These are phyloP conservation scores for Penicillium arizonense DNA, from an alignment of 495 filamentous ascomycete species.

Conservation along the genomic window DNA sequence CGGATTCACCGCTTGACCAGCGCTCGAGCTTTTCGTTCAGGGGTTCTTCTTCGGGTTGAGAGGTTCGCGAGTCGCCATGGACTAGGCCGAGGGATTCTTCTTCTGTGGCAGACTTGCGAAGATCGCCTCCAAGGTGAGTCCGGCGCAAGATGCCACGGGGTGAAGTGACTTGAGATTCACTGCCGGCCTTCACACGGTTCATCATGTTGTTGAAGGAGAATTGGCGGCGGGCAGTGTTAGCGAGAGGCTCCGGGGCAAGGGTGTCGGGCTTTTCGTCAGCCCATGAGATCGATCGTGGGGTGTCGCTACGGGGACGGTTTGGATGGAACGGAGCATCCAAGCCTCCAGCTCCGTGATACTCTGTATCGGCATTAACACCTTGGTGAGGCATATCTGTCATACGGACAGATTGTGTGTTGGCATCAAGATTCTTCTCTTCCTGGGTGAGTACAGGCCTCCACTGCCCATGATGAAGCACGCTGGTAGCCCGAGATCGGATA, in stretches of 20 bases:
- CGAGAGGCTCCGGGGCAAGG: slow-evolving; percentile 18
- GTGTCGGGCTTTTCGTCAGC: slow-evolving; percentile 28
- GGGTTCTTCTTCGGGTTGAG: slow-evolving; percentile 22
- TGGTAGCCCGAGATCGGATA: slow-evolving; percentile 51
- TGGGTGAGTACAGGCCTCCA: slow-evolving; percentile 35
- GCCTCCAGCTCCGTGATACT: slow-evolving; percentile 31
- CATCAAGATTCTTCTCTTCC: slow-evolving; percentile 19
- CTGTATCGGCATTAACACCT: slow-evolving; percentile 47
- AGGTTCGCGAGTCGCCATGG: slow-evolving; percentile 58
- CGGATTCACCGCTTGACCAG: slow-evolving; percentile 29
- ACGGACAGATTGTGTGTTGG: not conserved
- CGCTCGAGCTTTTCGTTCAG: slow-evolving; percentile 33
- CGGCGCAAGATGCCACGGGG: slow-evolving; percentile 42
- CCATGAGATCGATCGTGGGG: slow-evolving; percentile 34
- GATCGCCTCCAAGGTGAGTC: slow-evolving; percentile 35
- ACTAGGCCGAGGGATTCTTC: slow-evolving; percentile 89
- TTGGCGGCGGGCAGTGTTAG: slow-evolving; percentile 59
- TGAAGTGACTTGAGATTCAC: slow-evolving; percentile 30
- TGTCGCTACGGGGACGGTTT: slow-evolving; percentile 30
- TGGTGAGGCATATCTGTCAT: slow-evolving; percentile 13
- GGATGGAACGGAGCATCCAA: slow-evolving; percentile 16
- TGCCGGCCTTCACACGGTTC: slow-evolving; percentile 39
- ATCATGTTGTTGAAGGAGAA: slow-evolving; percentile 92
- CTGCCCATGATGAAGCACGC: slow-evolving; percentile 28
- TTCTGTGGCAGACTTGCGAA: slow-evolving; percentile 63